A percentile compares a stretch with the other conserved stretches of the same genome.
These are phyloP conservation scores for Saururus chinensis DNA, from an alignment of 164 flowering plant species.

Conservation along the genomic window DNA sequence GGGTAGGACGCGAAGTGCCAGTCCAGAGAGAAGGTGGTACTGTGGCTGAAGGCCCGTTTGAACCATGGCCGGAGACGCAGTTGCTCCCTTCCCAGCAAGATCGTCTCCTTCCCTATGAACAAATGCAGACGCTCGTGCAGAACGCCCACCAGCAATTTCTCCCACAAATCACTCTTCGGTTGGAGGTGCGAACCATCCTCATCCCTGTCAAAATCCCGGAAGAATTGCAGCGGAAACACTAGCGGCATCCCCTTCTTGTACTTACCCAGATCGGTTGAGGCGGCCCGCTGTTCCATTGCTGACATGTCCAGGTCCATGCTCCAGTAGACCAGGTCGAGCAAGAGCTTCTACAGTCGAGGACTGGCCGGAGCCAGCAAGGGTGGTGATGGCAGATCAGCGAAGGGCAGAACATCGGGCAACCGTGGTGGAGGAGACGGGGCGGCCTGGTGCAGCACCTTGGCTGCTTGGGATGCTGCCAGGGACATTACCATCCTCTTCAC, in stretches of 20 bases:
- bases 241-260: slow-evolving; percentile 35
- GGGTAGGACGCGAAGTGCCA: too few relatives aligned
- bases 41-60: slow-evolving; percentile 56
- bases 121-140: slow-evolving; percentile 74
- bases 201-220: slow-evolving; percentile 67
- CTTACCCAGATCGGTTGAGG: slow-evolving; percentile 2
- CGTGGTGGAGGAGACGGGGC: too few relatives aligned
- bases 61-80: slow-evolving; percentile 65
- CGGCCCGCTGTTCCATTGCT: slow-evolving; percentile 39
- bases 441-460: too few relatives aligned
- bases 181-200: slow-evolving; percentile 62
- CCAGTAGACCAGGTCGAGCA: slow-evolving; percentile 77
- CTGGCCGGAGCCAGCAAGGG: too few relatives aligned
- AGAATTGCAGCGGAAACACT: slow-evolving; percentile 48
- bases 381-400: too few relatives aligned
- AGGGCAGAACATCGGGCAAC: too few relatives aligned
- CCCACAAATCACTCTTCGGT: slow-evolving; percentile 60
- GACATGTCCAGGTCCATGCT: slow-evolving; percentile 51
- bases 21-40: too few relatives aligned
- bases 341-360: slow-evolving; percentile 16
- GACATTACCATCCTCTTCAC: too few relatives aligned
- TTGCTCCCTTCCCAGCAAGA: slow-evolving; percentile 54
- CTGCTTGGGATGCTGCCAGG: too few relatives aligned
- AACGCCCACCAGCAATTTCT: slow-evolving; percentile 71
- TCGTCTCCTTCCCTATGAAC: slow-evolving; percentile 42